phyloP scores from a whole-genome alignment of 805 yeast genomes.

The Vanderwaltozyma yarrowii region DNA sequence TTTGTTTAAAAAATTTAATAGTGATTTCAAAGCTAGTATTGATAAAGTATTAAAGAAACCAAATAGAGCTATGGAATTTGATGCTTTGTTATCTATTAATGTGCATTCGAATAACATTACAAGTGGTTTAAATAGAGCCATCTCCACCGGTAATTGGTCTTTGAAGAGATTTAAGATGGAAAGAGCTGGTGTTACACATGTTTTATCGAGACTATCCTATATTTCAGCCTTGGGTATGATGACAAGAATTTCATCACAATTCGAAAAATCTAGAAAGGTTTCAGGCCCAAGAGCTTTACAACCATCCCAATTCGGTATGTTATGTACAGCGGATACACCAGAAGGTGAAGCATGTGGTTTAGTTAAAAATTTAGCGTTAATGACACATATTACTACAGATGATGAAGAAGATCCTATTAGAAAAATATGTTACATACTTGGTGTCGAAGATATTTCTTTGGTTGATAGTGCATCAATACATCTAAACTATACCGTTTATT shows the following conservation, averaged over 20 bases:
- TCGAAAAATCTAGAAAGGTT: conserved; percentile 94
- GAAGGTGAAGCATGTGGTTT: conserved; percentile 99
- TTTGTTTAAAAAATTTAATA: conserved; percentile 90
- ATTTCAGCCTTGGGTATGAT: conserved; percentile 97
- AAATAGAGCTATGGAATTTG: conserved; percentile 88
- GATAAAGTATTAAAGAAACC: conserved; percentile 93
- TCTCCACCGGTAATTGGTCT: conserved; percentile 98
- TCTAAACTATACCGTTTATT: conserved; percentile 69
- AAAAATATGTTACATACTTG: conserved; percentile 66
- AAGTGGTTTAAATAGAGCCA: conserved; percentile 89
- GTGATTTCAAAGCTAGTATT: conserved; percentile 87
- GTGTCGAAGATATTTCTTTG: conserved; percentile 77
- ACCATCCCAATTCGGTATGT: conserved; percentile 98
- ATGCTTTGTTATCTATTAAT: conserved; percentile 80
- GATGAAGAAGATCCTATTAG: conserved; percentile 89
- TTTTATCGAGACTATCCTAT: conserved; percentile 79
- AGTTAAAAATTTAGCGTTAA: conserved; percentile 90
- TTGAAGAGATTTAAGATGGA: conserved; percentile 98
- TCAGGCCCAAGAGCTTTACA: conserved; percentile 98
- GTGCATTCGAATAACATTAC: conserved; percentile 91
- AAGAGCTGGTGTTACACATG: conserved; percentile 98
- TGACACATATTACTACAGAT: conserved; percentile 98
- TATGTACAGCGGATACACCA: conserved; percentile 97
- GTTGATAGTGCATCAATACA: conserved; percentile 80
- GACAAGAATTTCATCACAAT: conserved; percentile 99